Evolutionary conservation across 2,329 filamentous ascomycete genomes (phyloP).

Genomic region (Fusarium veterinarium): DNA sequence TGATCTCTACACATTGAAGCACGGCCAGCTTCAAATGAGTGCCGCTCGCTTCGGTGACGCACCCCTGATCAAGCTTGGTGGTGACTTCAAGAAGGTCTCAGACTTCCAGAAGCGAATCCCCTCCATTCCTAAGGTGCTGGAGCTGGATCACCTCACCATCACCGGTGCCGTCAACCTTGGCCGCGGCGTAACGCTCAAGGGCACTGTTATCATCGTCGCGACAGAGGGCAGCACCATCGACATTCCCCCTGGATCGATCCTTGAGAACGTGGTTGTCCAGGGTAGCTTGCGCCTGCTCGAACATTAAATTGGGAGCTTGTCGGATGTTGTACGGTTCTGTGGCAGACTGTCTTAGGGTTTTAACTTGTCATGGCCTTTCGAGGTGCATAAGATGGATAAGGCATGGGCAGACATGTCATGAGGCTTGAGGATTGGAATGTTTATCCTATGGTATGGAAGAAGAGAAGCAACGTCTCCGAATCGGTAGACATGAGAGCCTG

Average conservation of each 20-base stretch:
- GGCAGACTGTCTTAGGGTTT: conserved; percentile 7
- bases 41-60: conserved; percentile 95
- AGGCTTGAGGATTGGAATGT: background rate
- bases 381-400: conserved; percentile 9
- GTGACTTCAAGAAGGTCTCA: conserved; percentile 99
- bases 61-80: conserved; percentile 97
- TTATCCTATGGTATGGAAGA: conserved; percentile 6
- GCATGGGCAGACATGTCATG: background rate
- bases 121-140: conserved; percentile 89
- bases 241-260: conserved; percentile 92
- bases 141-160: conserved; percentile 95
- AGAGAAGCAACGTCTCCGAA: conserved; percentile 3
- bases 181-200: conserved; percentile 95
- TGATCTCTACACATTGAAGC: conserved; percentile 97
- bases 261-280: conserved; percentile 99
- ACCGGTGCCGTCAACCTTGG: conserved; percentile 97
- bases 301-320: conserved; percentile 59
- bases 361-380: conserved; percentile 16
- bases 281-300: conserved; percentile 84
- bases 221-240: conserved; percentile 98
- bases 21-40: conserved; percentile 98
- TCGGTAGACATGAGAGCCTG: background rate
- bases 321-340: conserved; percentile 5
- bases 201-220: conserved; percentile 98
- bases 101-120: conserved; percentile 92